A percentile compares a stretch with the other conserved stretches of the same genome.
These are phyloP conservation scores for Annona squamosa DNA, from an alignment of 164 flowering plant genomes.

Conservation along the genomic window DNA sequence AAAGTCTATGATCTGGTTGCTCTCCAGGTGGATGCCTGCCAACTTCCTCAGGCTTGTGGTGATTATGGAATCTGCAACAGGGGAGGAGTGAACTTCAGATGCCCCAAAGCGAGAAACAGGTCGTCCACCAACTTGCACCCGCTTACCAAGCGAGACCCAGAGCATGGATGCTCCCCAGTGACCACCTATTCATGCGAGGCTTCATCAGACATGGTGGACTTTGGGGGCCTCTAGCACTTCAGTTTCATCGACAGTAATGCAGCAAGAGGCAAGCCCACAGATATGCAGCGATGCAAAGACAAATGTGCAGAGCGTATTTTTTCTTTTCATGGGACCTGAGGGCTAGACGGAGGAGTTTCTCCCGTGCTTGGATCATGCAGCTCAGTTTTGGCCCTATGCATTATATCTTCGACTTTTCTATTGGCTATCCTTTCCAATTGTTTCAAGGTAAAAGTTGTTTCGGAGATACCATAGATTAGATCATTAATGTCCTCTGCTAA, in stretches of 20 bases:
- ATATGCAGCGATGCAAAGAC: background rate
- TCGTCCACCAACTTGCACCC: slow-evolving; percentile 3
- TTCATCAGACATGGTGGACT: slow-evolving; percentile 8
- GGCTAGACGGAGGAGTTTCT: no score
- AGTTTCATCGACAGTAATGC: background rate
- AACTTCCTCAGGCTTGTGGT: slow-evolving; percentile 21
- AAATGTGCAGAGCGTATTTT: background rate
- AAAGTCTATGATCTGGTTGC: slow-evolving; percentile 15
- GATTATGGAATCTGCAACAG: slow-evolving; percentile 21
- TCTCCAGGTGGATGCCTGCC: background rate
- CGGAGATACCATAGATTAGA: no score
- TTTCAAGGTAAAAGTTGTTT: no score
- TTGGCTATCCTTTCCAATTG: no score
- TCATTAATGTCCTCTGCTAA: no score
- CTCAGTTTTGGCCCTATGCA: no score
- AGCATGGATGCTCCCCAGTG: slow-evolving; percentile 15
- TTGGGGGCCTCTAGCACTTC: background rate
- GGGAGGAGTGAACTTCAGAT: slow-evolving; percentile 16
- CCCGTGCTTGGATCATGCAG: no score
- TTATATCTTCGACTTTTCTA: no score
- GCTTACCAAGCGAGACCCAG: slow-evolving; percentile 5
- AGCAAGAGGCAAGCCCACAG: background rate
- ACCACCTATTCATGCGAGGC: slow-evolving; percentile 11
- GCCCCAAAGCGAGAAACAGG: slow-evolving; percentile 7
- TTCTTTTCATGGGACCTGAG: background rate